Conservation (phyloP, 2,329 filamentous ascomycete genomes). For the Trichophyton verrucosum region DNA sequence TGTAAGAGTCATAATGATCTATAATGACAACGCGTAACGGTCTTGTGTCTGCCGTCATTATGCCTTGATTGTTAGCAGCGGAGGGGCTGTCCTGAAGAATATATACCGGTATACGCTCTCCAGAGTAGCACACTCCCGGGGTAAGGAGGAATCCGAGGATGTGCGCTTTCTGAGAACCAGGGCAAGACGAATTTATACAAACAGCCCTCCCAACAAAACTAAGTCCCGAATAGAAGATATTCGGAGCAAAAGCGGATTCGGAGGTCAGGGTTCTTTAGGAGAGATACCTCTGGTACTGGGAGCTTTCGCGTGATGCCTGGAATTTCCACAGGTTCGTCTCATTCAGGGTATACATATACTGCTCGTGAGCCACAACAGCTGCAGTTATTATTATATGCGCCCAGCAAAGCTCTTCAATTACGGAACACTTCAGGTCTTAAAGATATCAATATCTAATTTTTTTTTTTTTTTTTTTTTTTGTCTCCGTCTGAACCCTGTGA, state of each 20-base stretch:
- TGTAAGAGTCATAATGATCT: constrained; percentile 13
- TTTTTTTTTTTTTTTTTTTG: background rate
- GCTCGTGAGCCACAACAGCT: background rate
- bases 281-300: background rate
- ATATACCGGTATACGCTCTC: too few relatives aligned
- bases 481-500: background rate
- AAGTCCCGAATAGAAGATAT: background rate
- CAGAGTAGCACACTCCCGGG: background rate
- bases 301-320: background rate
- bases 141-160: background rate
- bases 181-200: background rate
- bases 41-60: background rate
- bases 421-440: background rate
- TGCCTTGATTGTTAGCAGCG: background rate
- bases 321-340: background rate
- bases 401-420: background rate
- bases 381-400: background rate
- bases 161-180: background rate
- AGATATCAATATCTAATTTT: background rate
- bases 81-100: background rate
- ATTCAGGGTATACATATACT: background rate
- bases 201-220: background rate
- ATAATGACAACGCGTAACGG: constrained; percentile 9
- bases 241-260: background rate
- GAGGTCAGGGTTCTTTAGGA: background rate